Base-by-base conservation (phyloP, 2,329 filamentous ascomycete genomes). In the Chaetomium globosum region DNA sequence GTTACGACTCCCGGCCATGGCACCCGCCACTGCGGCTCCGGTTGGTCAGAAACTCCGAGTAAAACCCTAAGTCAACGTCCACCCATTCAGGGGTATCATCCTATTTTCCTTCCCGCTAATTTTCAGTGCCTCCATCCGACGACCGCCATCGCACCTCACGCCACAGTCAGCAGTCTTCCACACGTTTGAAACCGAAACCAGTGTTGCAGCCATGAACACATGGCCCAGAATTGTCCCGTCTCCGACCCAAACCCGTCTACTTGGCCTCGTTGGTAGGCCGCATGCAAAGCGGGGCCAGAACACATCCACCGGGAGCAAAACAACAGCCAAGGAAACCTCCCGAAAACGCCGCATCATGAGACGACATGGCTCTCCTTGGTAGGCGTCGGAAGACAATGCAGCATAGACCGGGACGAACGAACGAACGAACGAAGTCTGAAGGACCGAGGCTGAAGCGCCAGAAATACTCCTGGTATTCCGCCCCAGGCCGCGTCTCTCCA, bases 31-130 rank as follows among this genome's bases (percentile, higher is more conserved):
- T 49, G 51, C 62, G 63, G 52, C 53, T 61, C 51, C 54, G 60
- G 64, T 63, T 66, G 60, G 60, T 58, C 58, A 58, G 23, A 61
- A 52, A 16, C 36, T 55, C 57, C 61, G 55, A 64, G 54, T 46
- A 46, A 23, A 67, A 66, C 39, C 55, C 61, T 67, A 67, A 67
- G 31, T 65, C 59, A 60, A 67, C 65, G 65, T 63, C 61, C 31
- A 7, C 53, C 53, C 46, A 10, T 48, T 30, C 49, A 55, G 52
- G 56, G 55, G 59, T 49, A 49, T 56, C 30, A 39, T 56, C 53
- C n/a, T 31, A 8, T 30, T 21, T n/a, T 19, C 26, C 59, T 6
- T 16, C 26, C 10, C 8, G 53, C 46, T 56, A 46, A 10, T 30
- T 48, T n/a, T 39, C 23, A 51, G n/a, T 16, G 19, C 30, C 23